These are phyloP conservation scores for Euphrasia confusa DNA, from an alignment of 257 asterid species.

Conservation along the genomic window DNA sequence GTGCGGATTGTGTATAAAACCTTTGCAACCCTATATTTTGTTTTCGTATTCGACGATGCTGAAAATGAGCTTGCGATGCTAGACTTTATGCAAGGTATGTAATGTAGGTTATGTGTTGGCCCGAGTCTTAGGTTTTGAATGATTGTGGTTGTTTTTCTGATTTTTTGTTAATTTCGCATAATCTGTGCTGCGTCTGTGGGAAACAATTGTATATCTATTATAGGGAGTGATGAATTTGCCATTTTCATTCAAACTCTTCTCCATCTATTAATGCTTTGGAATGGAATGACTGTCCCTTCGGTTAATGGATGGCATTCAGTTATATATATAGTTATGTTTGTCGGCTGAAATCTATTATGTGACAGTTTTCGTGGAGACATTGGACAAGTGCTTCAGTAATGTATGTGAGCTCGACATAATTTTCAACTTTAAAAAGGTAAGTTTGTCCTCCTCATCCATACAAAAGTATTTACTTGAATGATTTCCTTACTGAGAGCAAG, in stretches of 20 bases:
- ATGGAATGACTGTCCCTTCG: neutral
- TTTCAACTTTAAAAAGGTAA: slow-evolving; percentile 87
- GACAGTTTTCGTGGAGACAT: slow-evolving; percentile 88
- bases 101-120: slow-evolving; percentile 16
- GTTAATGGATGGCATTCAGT: slow-evolving; percentile 3
- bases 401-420: slow-evolving; percentile 94
- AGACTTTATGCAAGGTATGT: slow-evolving; percentile 97
- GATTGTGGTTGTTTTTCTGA: slow-evolving; percentile 4
- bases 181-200: neutral
- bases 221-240: no score
- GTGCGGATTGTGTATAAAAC: slow-evolving; percentile 79
- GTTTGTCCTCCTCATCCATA: slow-evolving; percentile 26
- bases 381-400: slow-evolving; percentile 88
- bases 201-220: no score
- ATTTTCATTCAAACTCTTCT: neutral
- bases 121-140: slow-evolving; percentile 9
- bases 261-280: neutral
- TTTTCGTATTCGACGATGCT: slow-evolving; percentile 68
- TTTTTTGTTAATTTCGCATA: neutral
- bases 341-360: slow-evolving; percentile 20
- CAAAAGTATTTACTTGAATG: neutral
- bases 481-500: slow-evolving; percentile 3
- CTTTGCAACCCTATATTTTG: slow-evolving; percentile 77
- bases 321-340: slow-evolving; percentile 5
- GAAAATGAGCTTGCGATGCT: slow-evolving; percentile 98